Evolutionary conservation across 768 basidiomycete species (phyloP).

Genomic region (Hypholoma fasciculare): DNA sequence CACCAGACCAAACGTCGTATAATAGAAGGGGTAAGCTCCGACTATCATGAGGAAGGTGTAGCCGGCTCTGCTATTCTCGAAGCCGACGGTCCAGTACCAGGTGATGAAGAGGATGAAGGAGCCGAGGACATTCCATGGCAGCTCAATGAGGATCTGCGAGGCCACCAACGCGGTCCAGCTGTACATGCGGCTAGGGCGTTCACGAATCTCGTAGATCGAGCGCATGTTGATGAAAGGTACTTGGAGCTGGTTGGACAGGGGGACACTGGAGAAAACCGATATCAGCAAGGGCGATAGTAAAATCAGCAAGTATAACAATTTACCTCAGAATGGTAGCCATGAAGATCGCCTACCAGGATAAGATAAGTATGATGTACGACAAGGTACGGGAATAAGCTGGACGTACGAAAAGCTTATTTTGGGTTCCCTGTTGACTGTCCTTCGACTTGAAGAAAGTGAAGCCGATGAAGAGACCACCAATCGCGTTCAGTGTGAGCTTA

Average conservation of each 20-base stretch:
- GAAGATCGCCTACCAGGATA: slow-evolving; percentile 44
- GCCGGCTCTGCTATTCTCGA: slow-evolving; percentile 51
- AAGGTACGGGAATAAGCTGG: slow-evolving; percentile 12
- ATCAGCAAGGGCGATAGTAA: no score
- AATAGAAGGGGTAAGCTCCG: slow-evolving; percentile 28
- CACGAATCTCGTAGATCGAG: slow-evolving; percentile 66
- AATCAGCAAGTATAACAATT: no score
- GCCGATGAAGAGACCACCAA: slow-evolving; percentile 56
- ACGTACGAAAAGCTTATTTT: slow-evolving; percentile 67
- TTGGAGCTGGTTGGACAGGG: slow-evolving; percentile 64
- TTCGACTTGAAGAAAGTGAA: slow-evolving; percentile 65
- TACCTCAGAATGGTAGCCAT: slow-evolving; percentile 46
- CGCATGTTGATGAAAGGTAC: slow-evolving; percentile 59
- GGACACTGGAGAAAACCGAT: slow-evolving; percentile 28
- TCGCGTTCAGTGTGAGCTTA: slow-evolving; percentile 54
- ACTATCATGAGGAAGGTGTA: slow-evolving; percentile 58
- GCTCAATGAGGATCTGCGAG: slow-evolving; percentile 53
- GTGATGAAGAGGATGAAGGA: slow-evolving; percentile 60
- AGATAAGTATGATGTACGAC: not conserved
- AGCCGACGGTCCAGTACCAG: slow-evolving; percentile 75
- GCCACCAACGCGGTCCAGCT: slow-evolving; percentile 61
- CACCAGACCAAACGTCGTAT: slow-evolving; percentile 20
- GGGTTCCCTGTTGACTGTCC: slow-evolving; percentile 54
- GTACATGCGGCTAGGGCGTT: slow-evolving; percentile 66
- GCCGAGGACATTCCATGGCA: slow-evolving; percentile 63